phyloP scores from a whole-genome alignment of 2,329 filamentous ascomycete genomes.

The Ophiocordyceps robertsii region DNA sequence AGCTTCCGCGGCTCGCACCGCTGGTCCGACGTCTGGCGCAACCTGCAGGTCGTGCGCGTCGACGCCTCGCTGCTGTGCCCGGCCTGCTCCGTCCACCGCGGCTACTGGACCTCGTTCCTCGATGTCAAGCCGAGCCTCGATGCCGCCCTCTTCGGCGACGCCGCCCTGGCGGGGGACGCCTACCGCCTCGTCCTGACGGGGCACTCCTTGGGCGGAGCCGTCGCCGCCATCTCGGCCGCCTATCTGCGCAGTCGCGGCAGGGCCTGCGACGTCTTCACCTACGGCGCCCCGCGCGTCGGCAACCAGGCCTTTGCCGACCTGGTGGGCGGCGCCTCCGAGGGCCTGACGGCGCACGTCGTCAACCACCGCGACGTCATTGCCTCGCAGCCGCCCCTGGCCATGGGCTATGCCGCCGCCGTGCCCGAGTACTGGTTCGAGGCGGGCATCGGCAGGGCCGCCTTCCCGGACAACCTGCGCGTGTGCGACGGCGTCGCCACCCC shows the following conservation, averaged over 20 bases:
- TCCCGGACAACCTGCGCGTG: background rate
- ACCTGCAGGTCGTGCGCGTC: background rate
- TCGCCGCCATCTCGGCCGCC: conserved; percentile 45
- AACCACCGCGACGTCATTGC: conserved; percentile 55
- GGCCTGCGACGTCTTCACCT: conserved; percentile 45
- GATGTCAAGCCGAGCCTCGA: conserved; percentile 34
- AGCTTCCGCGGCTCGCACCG: conserved; percentile 42
- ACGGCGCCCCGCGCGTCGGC: conserved; percentile 52
- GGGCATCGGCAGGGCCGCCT: conserved; percentile 15
- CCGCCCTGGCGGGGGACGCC: conserved; percentile 25
- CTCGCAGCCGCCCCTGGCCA: conserved; percentile 39
- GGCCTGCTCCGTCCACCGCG: conserved; percentile 38
- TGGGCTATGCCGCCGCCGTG: conserved; percentile 44
- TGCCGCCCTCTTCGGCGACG: conserved; percentile 19
- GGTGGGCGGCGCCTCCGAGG: conserved; percentile 25
- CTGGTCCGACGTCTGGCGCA: conserved; percentile 22
- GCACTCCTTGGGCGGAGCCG: conserved; percentile 54
- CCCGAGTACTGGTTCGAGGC: conserved; percentile 48
- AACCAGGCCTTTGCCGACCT: conserved; percentile 20
- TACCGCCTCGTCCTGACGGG: conserved; percentile 40
- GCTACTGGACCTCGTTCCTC: conserved; percentile 45
- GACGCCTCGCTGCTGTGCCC: conserved; percentile 12
- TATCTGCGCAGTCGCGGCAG: conserved; percentile 36
- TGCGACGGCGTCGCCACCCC: background rate
- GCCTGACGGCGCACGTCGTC: conserved; percentile 48